Conservation (phyloP, 306 rosid genomes). For the Glycyrrhiza uralensis region DNA sequence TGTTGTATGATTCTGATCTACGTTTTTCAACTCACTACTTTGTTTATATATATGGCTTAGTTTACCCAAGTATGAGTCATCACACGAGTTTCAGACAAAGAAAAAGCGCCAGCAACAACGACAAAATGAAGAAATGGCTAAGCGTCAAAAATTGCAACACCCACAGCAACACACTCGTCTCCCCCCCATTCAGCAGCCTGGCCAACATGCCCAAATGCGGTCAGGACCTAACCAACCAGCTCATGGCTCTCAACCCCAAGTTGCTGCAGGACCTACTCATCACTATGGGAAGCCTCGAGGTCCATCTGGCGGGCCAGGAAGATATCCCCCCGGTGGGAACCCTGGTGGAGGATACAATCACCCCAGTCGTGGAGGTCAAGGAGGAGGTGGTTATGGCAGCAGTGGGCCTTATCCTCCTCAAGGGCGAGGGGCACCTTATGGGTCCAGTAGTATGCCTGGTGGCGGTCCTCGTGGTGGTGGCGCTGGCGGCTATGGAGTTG, state of each 20-base stretch:
- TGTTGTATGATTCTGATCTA: neutral
- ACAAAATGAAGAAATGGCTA: conserved; percentile 56
- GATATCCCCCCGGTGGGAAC: conserved; percentile 51
- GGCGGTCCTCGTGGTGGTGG: conserved; percentile 64
- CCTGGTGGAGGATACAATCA: conserved; percentile 46
- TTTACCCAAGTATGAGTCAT: conserved; percentile 69
- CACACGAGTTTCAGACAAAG: conserved; percentile 76
- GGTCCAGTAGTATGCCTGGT: conserved; percentile 50
- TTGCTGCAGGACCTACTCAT: conserved; percentile 51
- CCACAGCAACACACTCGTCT: conserved; percentile 50
- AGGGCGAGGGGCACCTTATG: conserved; percentile 64
- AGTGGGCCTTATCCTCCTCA: conserved; percentile 62
- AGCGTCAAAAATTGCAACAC: conserved; percentile 57
- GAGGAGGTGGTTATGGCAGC: conserved; percentile 41
- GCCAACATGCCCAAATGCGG: conserved; percentile 41
- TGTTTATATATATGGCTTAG: conserved; percentile 32
- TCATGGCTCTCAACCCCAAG: conserved; percentile 43
- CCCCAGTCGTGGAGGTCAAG: conserved; percentile 48
- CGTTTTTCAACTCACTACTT: neutral
- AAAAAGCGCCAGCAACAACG: conserved; percentile 68
- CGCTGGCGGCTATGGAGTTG: conserved; percentile 43
- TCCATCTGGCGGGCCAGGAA: conserved; percentile 49
- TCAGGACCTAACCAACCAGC: conserved; percentile 44
- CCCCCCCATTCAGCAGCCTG: conserved; percentile 49
- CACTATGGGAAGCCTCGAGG: conserved; percentile 53